phyloP scores from a whole-genome alignment of 352 stramenopile genomes.

The Phytophthora ohioensis region DNA sequence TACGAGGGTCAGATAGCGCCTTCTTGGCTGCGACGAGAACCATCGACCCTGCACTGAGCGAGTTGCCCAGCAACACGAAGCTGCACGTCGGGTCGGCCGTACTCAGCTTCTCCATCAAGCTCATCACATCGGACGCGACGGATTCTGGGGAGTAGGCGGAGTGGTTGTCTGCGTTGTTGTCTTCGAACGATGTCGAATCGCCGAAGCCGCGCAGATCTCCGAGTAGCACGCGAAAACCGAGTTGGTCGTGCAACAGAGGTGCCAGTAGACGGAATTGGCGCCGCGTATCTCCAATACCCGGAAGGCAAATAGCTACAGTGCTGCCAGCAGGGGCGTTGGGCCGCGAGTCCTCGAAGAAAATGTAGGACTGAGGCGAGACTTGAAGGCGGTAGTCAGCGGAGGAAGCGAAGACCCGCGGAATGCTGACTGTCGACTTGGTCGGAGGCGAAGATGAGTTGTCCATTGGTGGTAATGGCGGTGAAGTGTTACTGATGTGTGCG shows the following conservation, averaged over 20 bases:
- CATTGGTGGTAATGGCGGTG: not conserved
- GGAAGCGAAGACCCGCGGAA: slow-evolving; percentile 42
- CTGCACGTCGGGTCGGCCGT: slow-evolving; percentile 21
- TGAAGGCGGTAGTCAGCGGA: slow-evolving; percentile 28
- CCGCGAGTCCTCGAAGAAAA: slow-evolving; percentile 56
- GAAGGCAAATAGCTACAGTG: slow-evolving; percentile 47
- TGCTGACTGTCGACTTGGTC: not conserved
- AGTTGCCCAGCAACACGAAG: slow-evolving; percentile 54
- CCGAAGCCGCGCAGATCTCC: slow-evolving; percentile 57
- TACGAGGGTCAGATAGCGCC: not conserved
- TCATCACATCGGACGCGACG: slow-evolving; percentile 36
- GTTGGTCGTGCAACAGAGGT: slow-evolving; percentile 44
- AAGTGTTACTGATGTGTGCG: not conserved
- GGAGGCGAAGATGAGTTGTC: not conserved
- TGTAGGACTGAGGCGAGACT: slow-evolving; percentile 16
- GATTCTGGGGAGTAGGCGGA: slow-evolving; percentile 45
- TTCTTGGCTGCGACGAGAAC: slow-evolving; percentile 35
- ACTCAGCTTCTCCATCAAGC: slow-evolving; percentile 37
- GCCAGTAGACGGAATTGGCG: slow-evolving; percentile 53
- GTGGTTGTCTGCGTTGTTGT: slow-evolving; percentile 17
- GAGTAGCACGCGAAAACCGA: slow-evolving; percentile 43
- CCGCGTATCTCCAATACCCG: slow-evolving; percentile 52
- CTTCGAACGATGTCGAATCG: slow-evolving; percentile 44
- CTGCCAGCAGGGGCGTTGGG: slow-evolving; percentile 16
- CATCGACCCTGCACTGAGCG: slow-evolving; percentile 46